Evolutionary conservation across 441 rosid species (phyloP), one percentile per base, ranked within the genome.

Genomic region (Syzygium malaccense): DNA sequence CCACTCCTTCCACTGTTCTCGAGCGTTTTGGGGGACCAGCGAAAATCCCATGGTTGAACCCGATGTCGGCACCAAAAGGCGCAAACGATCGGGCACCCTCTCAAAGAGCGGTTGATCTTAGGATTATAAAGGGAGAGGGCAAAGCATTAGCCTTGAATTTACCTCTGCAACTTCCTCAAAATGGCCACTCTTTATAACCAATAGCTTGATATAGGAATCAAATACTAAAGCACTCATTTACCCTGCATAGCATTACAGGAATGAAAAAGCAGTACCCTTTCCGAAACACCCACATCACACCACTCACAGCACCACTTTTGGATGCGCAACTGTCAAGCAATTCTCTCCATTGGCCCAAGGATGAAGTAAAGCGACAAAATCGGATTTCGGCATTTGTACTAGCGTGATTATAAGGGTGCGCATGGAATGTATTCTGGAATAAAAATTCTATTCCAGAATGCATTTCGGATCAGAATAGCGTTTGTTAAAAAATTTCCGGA

Each of bases 201-300:
- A n/a, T 60, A 3, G n/a, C 68, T 28, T 3, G 68, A 3, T n/a
- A 14, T 28, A 4, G 68, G 9, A 60, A 13, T 60, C 32, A 60
- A n/a, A 60, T n/a, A 0, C 19, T 13, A 14, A 60, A 60, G 68
- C 68, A 60, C 2, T 14, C 1, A 1, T 0, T 62, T 0, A 62
- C 33, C 1, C 4, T n/a, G 1, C 33, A 2, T 14, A 62, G n/a
- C 19, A n/a, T n/a, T 6, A 1, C 0, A 62, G 0, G 2, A 62
- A n/a, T n/a, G 18, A 55, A 55, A 55, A 55, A 19, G 57, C 25
- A 7, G 9, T 18, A 19, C 9, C 0, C 57, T 55, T 55, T 19
- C 19, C 8, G 4, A 18, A 55, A 55, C 23, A 55, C 57, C 20
- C 2, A 17, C 8, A 7, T 6, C 20, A 18, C 9, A 19, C 19